phyloP scores from a whole-genome alignment of 345 rosid species.

The Cardamine resedifolia region DNA sequence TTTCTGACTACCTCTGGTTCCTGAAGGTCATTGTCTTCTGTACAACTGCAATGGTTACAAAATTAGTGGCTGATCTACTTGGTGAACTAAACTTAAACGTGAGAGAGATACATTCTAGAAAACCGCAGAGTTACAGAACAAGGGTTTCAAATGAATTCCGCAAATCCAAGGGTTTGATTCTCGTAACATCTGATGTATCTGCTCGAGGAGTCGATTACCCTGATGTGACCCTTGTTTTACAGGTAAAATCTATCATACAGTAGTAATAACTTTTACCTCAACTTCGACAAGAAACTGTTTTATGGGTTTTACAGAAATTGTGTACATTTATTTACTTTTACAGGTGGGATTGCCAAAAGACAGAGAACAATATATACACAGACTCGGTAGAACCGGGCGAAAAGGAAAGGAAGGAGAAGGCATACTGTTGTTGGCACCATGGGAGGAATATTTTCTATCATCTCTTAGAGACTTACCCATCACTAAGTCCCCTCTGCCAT shows the following conservation, averaged over 20 bases:
- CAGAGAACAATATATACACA: constrained; percentile 89
- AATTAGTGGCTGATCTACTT: constrained; percentile 71
- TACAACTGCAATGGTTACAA: constrained; percentile 95
- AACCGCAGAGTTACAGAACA: constrained; percentile 90
- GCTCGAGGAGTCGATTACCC: constrained; percentile 99
- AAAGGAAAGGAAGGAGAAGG: constrained; percentile 98
- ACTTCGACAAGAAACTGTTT: background rate
- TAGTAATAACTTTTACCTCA: background rate
- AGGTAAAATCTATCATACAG: constrained; percentile 47
- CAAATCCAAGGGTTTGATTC: constrained; percentile 90
- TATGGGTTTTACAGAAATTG: background rate
- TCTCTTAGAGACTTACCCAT: constrained; percentile 80
- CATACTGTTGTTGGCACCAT: constrained; percentile 72
- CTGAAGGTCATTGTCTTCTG: constrained; percentile 90
- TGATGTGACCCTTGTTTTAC: constrained; percentile 91
- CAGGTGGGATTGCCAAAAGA: constrained; percentile 91
- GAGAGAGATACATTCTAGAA: constrained; percentile 94
- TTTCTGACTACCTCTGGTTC: background rate
- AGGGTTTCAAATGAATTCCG: constrained; percentile 89
- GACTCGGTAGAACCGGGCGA: constrained; percentile 95
- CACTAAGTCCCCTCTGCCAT: constrained; percentile 60
- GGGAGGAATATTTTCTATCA: constrained; percentile 89
- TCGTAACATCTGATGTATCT: constrained; percentile 96
- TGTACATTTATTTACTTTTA: background rate
- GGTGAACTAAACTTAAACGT: constrained; percentile 75